Percentiles rank a stretch among this genome's conserved stretches.
Evolutionary conservation across 2,329 filamentous ascomycete genomes (phyloP).

Genomic region (Colletotrichum sp.): DNA sequence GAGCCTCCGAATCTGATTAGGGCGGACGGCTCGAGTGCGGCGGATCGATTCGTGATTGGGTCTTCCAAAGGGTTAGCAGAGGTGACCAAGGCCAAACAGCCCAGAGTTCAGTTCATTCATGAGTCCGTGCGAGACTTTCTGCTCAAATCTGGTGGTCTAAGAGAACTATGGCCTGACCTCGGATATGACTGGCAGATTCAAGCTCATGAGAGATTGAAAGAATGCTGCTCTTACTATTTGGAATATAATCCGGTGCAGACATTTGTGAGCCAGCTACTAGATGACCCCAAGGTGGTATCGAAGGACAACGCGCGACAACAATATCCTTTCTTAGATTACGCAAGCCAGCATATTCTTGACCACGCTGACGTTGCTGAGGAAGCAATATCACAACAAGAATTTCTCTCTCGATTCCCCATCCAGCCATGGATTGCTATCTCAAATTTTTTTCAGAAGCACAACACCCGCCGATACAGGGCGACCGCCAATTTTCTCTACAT

Average conservation of each 20-base stretch:
- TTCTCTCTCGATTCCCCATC: constrained; percentile 34
- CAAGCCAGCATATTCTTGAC: constrained; percentile 40
- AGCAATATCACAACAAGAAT: constrained; percentile 28
- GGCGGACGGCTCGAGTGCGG: neutral
- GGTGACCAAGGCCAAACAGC: constrained; percentile 31
- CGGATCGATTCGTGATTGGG: constrained; percentile 39
- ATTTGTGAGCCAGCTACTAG: neutral
- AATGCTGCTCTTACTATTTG: constrained; percentile 48
- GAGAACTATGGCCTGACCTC: constrained; percentile 34
- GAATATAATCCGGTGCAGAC: neutral
- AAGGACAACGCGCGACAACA: neutral
- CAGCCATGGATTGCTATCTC: constrained; percentile 31
- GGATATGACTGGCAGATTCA: constrained; percentile 31
- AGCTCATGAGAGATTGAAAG: constrained; percentile 49
- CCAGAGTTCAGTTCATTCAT: constrained; percentile 58
- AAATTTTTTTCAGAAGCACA: constrained; percentile 33
- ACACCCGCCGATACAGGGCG: constrained; percentile 27
- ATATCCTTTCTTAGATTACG: constrained; percentile 51
- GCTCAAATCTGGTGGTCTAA: constrained; percentile 35
- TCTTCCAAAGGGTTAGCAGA: constrained; percentile 58
- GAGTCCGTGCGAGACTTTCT: constrained; percentile 56
- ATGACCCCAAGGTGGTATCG: neutral
- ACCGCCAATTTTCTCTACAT: constrained; percentile 36
- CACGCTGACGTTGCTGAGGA: constrained; percentile 44
- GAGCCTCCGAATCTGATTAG: constrained; percentile 24